Evolutionary conservation across 768 basidiomycete genomes (phyloP).

Genomic region (Trichaptum fuscoviolaceum): DNA sequence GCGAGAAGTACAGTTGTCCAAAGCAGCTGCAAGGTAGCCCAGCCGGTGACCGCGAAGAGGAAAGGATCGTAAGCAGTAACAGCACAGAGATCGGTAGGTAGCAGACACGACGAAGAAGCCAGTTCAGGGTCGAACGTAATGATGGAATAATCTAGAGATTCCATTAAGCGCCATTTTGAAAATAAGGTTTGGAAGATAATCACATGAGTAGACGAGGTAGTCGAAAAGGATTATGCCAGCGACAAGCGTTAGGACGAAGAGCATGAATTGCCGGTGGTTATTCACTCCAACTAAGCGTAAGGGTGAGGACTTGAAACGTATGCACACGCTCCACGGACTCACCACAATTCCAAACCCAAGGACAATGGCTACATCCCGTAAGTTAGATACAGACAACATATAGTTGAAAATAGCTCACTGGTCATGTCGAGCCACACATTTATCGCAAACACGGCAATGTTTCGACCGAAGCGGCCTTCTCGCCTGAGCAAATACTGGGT

Average conservation of each 20-base stretch:
- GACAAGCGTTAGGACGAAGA: conserved; percentile 88
- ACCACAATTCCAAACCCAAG: conserved; percentile 99
- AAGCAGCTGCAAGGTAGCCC: conserved; percentile 91
- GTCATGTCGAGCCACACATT: conserved; percentile 85
- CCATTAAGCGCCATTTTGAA: conserved; percentile 6
- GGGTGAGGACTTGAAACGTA: conserved; percentile 6
- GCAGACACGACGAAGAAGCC: conserved; percentile 55
- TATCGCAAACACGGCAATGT: conserved; percentile 89
- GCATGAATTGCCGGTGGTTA: conserved; percentile 93
- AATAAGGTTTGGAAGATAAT: conserved; percentile 26
- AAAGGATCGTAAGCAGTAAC: conserved; percentile 73
- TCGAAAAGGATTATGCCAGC: conserved; percentile 77
- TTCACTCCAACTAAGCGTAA: conserved; percentile 66
- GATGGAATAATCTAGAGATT: conserved; percentile 49
- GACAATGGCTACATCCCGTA: conserved; percentile 68
- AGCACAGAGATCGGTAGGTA: conserved; percentile 65
- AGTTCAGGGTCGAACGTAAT: conserved; percentile 31
- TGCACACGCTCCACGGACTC: conserved; percentile 23
- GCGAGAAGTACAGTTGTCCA: conserved; percentile 89
- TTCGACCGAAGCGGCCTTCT: conserved; percentile 91
- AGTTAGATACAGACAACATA: conserved; percentile 4
- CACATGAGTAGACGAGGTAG: conserved; percentile 79
- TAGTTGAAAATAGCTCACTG: conserved; percentile 55
- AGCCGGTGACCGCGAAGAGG: conserved; percentile 73
- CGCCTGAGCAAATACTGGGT: conserved; percentile 38